Base-by-base conservation (phyloP, 192 early-diverging fungal genomes). In the Phlyctochytrium planicorne region DNA sequence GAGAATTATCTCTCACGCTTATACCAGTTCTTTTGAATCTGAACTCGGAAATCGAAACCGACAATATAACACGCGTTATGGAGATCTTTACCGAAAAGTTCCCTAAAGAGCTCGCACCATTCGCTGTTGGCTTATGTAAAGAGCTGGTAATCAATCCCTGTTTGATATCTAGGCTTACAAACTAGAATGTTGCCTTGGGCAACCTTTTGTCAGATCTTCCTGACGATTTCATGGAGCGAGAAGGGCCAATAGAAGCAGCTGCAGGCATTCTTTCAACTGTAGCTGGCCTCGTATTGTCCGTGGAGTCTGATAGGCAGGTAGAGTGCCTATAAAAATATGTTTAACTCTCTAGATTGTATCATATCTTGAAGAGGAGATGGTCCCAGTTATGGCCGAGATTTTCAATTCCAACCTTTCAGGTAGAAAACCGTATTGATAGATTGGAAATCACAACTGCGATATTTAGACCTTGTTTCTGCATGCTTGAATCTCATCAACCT, bases 31-130 rank as follows among this genome's bases (percentile, higher is more conserved):
- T 98, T 52, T 76, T 99, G 53, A 84, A 87, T 36, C 79, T 97
- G 62, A 96, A 91, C 0, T 94, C 95, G 80, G 84, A 94, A 73
- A 93, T 97, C 60, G 95, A 99, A 77, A 85, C 94, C 70, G 95
- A 97, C 70, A 91, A 89, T 3, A 80, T 99, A 3, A 83, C 94
- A 0, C 78, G 77, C 30, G 90, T 94, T 34, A 93, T 98, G 83
- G 94, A 97, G 61, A 86, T 88, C 63, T 88, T 99, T 75, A 94
- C 98, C 2, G 91, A 91, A 67, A 87, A 90, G 29, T 99, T 93
- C 83, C 84, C 94, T 30, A 88, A 93, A 35, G 88, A 94, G 69
- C 81, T 99, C 73, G 86, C 86, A 16, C 97, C 97, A 2, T 99
- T 95, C 76, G 93, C 97, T 2, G 86, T 91, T 30, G 86, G 97